These are phyloP conservation scores for Oryza nivara DNA, from an alignment of 176 grass and related monocot genomes.

Conservation along the genomic window DNA sequence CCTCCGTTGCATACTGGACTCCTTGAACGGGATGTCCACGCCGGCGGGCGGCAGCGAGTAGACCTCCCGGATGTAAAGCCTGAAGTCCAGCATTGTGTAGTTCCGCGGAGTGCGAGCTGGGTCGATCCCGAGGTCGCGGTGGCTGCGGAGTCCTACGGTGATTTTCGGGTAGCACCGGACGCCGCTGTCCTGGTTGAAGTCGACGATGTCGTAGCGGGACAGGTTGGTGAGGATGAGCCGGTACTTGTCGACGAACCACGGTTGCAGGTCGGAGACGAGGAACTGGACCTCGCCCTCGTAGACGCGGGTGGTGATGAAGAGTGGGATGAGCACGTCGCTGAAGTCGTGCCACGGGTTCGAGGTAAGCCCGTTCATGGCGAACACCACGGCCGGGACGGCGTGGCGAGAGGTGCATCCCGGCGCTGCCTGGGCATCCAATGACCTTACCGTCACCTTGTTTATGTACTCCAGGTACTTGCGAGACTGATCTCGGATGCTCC, in stretches of 20 bases:
- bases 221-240: constrained; percentile 51
- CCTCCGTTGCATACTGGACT: constrained; percentile 5
- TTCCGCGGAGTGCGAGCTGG: constrained; percentile 48
- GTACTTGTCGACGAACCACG: constrained; percentile 73
- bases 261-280: constrained; percentile 59
- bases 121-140: constrained; percentile 69
- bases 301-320: constrained; percentile 58
- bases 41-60: constrained; percentile 47
- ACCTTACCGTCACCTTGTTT: constrained; percentile 50
- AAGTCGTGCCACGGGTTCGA: constrained; percentile 78
- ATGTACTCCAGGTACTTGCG: constrained; percentile 59
- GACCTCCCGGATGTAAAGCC: constrained; percentile 52
- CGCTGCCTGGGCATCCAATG: constrained; percentile 36
- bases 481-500: constrained; percentile 68
- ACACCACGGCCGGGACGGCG: constrained; percentile 52
- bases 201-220: constrained; percentile 55
- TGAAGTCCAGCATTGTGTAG: constrained; percentile 66
- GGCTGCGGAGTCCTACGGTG: constrained; percentile 63
- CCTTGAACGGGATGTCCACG: constrained; percentile 49
- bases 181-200: constrained; percentile 49
- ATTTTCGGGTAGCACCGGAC: constrained; percentile 69
- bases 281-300: constrained; percentile 70
- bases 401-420: constrained; percentile 58
- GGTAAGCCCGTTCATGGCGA: constrained; percentile 73
- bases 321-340: constrained; percentile 68